Base-by-base conservation (phyloP, 202 grass and related monocot genomes). In the Panicum hallii region DNA sequence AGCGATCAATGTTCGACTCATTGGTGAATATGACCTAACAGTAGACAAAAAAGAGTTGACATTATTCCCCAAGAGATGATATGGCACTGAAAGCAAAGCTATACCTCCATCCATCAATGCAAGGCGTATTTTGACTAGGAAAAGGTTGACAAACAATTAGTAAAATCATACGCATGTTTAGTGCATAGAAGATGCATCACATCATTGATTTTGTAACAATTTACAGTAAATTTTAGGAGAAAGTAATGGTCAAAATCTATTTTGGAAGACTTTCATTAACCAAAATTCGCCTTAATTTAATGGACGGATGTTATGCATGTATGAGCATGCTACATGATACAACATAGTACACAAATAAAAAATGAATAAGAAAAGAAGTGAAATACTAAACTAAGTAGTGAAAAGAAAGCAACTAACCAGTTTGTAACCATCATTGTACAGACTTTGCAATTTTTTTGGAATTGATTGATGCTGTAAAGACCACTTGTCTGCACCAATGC, bases 11-110 rank as follows among this genome's bases (percentile, higher is more conserved):
- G 63, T 99, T 94, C 63, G 93, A 85, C 84, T 94, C 96, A 77
- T 94, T 99, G 63, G 96, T 99, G 84, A 95, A 99, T 54, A 99
- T 99, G 83, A 95, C 96, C 96, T 99, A 84, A 65, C 56, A 87
- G 49, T 20, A 87, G 19, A 82, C 7, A 87, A 77, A 16, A 50
- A 61, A 41, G 13, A 65, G 6, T 3, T 62, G 42, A 2, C 17
- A 89, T 89, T 11, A 69, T 85, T 69, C 11, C 52, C 57, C 11
- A 64, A 46, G 42, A 41, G 8, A 49, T 48, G 16, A 11, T 45
- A 12, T 74, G 17, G 19, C 56, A 44, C 49, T 6, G 8, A 75
- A 76, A 46, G 30, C 38, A 32, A 80, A 81, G 55, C 52, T 76
- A 66, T 79, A 50, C 63, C 46, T 53, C 50, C 50, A 53, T 53